phyloP scores from a whole-genome alignment of 495 filamentous ascomycete genomes.

The Penicillium nucicola region DNA sequence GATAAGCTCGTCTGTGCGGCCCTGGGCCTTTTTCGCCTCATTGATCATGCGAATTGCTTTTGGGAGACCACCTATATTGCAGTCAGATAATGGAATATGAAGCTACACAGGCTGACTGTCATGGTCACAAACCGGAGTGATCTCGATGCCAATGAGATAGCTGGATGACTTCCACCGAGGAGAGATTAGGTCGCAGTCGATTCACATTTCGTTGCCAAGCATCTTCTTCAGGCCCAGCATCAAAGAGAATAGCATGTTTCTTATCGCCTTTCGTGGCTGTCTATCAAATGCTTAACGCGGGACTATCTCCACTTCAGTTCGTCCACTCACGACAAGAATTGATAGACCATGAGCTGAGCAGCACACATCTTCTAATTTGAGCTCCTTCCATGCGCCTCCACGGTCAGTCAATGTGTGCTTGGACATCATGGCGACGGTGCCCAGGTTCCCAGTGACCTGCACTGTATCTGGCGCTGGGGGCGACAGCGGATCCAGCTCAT shows the following conservation, averaged over 20 bases:
- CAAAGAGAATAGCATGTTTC: constrained; percentile 56
- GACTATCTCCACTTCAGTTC: neutral
- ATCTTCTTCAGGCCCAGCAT: constrained; percentile 57
- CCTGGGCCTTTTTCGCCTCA: constrained; percentile 36
- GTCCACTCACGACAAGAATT: constrained; percentile 46
- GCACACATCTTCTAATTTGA: constrained; percentile 56
- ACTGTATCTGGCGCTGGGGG: constrained; percentile 47
- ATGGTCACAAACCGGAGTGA: constrained; percentile 42
- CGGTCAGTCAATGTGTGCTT: constrained; percentile 30
- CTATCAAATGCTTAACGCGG: constrained; percentile 18
- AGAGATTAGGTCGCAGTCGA: constrained; percentile 45
- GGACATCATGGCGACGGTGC: constrained; percentile 32
- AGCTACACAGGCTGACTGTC: neutral
- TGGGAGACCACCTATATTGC: constrained; percentile 42
- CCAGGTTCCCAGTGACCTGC: constrained; percentile 40
- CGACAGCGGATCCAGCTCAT: constrained; percentile 59
- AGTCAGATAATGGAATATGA: neutral
- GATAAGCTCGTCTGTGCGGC: constrained; percentile 25
- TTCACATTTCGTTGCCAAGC: constrained; percentile 54
- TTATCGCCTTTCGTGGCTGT: constrained; percentile 51
- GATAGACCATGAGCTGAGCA: constrained; percentile 60
- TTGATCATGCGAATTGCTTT: constrained; percentile 47
- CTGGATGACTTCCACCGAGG: constrained; percentile 72
- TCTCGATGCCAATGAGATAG: constrained; percentile 71
- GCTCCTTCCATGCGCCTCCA: constrained; percentile 42